Evolutionary conservation across 2,329 filamentous ascomycete genomes (phyloP), one percentile per base, ranked within the genome.

Genomic region (Diplodia scrobiculata): DNA sequence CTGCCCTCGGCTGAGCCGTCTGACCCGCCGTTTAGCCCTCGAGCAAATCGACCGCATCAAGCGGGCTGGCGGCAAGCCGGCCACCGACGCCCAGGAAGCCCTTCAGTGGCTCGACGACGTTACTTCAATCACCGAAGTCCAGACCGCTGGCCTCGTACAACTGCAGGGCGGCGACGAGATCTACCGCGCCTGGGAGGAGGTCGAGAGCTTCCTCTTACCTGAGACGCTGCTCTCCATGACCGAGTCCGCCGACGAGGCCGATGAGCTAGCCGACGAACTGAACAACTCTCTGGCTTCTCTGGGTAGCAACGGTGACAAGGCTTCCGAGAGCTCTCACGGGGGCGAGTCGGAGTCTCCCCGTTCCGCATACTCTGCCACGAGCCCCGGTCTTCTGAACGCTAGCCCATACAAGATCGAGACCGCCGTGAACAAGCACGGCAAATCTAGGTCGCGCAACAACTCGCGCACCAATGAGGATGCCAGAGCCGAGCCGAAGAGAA

Each of bases 51-150:
- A 80, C 69, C 77, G 74, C 68, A 75, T 82, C 55, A 81, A 79
- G 71, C 75, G 74, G 41, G 77, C 74, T 65, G 76, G 70, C 63
- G 79, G 78, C 63, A 78, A 78, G 63, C 74, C 80, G 70, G 77
- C 78, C 58, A 73, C 77, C 65, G 81, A 82, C 67, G 79, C 81
- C 62, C 77, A 77, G 68, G 81, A 83, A 68, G 81, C 81, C 51
- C 75, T 83, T 54, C 76, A 79, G 68, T 84, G 82, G 82, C 77
- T 84, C 55, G 82, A 84, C 70, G 79, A 82, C 38, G 79, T 81
- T 65, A 84, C 81, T n/a, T 80, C 79, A 41, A 75, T 76, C 48
- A 77, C 80, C 47, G 71, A 78, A 52, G 73, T 76, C 65, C 71
- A 73, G 36, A 68, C 70, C 7, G 71, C 71, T 50, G 71, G 72